These are phyloP conservation scores for Fonsecaea monophora DNA, from an alignment of 2,329 filamentous ascomycete genomes.

Conservation along the genomic window DNA sequence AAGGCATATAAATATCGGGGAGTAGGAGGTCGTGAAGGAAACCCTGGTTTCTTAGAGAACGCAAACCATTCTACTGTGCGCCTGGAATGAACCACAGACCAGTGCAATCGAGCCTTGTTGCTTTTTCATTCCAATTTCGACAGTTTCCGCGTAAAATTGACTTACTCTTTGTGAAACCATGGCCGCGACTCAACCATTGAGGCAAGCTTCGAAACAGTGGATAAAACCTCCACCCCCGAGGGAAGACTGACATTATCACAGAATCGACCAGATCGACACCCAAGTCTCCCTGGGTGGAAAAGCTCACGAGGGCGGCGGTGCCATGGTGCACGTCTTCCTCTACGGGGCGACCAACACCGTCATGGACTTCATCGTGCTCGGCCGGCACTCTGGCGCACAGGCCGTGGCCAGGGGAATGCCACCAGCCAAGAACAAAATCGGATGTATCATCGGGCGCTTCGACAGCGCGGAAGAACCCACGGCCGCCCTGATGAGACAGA, in stretches of 20 bases:
- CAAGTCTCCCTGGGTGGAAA: neutral
- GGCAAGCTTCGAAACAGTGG: neutral
- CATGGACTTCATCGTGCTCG: constrained; percentile 24
- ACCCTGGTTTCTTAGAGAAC: neutral
- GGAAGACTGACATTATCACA: constrained; percentile 2
- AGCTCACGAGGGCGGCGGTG: constrained; percentile 5
- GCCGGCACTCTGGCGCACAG: neutral
- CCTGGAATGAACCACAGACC: neutral
- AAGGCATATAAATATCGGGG: constrained; percentile 14
- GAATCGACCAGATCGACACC: constrained; percentile 5
- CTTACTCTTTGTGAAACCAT: neutral
- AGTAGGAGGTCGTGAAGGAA: neutral
- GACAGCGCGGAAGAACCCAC: constrained; percentile 17
- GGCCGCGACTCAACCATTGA: neutral
- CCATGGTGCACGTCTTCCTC: constrained; percentile 26
- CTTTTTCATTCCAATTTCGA: neutral
- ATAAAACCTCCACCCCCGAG: neutral
- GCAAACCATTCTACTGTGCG: neutral
- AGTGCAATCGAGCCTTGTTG: neutral
- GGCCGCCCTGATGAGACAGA: constrained; percentile 16
- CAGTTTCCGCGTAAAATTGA: neutral
- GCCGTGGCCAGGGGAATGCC: neutral
- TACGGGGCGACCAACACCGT: constrained; percentile 20
- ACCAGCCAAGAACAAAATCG: constrained; percentile 4
- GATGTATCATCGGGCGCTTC: constrained; percentile 2